These are phyloP conservation scores for Falciphora oryzae DNA, from an alignment of 2,329 filamentous ascomycete species.

Conservation along the genomic window DNA sequence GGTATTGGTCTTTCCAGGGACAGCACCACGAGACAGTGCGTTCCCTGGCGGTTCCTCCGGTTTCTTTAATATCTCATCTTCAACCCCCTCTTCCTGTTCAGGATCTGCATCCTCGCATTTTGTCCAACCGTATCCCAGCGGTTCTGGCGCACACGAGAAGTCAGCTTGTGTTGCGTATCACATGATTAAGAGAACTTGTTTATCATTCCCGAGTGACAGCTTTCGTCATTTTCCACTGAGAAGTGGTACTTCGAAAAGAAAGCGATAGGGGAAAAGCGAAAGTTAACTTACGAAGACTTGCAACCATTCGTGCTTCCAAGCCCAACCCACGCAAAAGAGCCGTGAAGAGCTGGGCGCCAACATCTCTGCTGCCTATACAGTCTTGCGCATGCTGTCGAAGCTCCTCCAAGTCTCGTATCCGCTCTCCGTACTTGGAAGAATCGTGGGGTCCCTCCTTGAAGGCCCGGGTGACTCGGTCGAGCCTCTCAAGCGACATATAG, in stretches of 20 bases:
- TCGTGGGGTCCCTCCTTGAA: conserved; percentile 61
- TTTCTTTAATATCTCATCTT: too few species aligned
- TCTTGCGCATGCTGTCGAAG: conserved; percentile 64
- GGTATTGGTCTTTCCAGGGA: background rate
- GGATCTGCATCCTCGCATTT: conserved; percentile 72
- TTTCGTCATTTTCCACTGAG: background rate
- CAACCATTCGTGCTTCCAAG: conserved; percentile 76
- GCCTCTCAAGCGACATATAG: conserved; percentile 70
- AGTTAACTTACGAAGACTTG: conserved; percentile 53
- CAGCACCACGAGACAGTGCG: too few species aligned
- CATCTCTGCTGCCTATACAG: conserved; percentile 77
- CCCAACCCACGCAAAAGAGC: conserved; percentile 75
- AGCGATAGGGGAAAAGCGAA: background rate
- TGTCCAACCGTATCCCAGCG: conserved; percentile 84
- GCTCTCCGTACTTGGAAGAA: conserved; percentile 62
- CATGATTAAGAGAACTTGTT: too few species aligned
- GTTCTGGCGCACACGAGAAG: conserved; percentile 36
- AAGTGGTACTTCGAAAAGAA: background rate
- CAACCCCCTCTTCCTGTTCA: conserved; percentile 30
- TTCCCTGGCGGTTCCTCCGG: too few species aligned
- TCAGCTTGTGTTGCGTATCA: background rate
- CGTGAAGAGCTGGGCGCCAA: conserved; percentile 85
- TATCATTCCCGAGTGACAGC: too few species aligned
- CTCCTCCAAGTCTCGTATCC: conserved; percentile 57
- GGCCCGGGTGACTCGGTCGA: conserved; percentile 68